These are phyloP conservation scores for Mucor mucedo DNA, from an alignment of 371 early-diverging fungal genomes.

Conservation along the genomic window DNA sequence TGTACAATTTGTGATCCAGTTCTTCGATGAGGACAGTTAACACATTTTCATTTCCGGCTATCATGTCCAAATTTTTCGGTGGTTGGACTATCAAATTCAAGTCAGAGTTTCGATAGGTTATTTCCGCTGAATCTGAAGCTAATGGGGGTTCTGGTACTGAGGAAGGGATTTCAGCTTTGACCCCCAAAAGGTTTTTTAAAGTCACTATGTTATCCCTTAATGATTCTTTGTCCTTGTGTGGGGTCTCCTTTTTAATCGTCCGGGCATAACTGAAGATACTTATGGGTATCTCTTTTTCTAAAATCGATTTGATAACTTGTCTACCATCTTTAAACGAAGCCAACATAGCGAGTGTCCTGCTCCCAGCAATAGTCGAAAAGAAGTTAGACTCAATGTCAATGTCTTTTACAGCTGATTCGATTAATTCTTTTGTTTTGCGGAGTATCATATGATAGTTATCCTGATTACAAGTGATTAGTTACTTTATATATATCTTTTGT, in stretches of 20 bases:
- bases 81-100: background rate
- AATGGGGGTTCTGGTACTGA: background rate
- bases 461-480: background rate
- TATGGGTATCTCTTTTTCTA: conserved; percentile 5
- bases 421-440: background rate
- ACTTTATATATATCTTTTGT: background rate
- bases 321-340: conserved; percentile 13
- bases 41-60: conserved; percentile 9
- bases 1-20: conserved; percentile 6
- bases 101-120: background rate
- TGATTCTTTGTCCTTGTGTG: too few relatives aligned
- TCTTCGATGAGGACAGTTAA: conserved; percentile 15
- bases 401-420: background rate
- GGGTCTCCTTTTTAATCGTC: background rate
- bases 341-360: conserved; percentile 15
- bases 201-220: background rate
- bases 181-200: background rate
- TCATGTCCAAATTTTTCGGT: background rate
- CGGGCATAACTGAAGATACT: conserved; percentile 15
- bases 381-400: background rate
- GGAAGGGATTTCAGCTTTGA: too few relatives aligned
- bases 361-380: conserved; percentile 21
- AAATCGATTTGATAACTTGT: background rate
- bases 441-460: background rate
- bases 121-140: background rate